Base-by-base conservation (phyloP, 2,329 filamentous ascomycete genomes). In the Claviceps purpurea region DNA sequence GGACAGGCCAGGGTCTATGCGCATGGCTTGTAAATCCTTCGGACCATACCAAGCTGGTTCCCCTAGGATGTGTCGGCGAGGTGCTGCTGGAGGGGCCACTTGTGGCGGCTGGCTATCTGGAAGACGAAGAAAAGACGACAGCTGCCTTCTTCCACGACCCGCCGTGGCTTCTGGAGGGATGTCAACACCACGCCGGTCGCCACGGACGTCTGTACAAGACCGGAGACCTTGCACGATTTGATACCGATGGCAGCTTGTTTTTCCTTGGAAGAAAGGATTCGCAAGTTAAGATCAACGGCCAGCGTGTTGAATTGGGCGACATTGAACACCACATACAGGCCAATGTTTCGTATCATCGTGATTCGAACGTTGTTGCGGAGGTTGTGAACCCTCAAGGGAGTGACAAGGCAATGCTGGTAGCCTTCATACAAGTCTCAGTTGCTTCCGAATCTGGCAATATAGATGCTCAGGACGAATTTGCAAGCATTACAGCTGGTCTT, bases 241-340 rank as follows among this genome's bases (percentile, higher is more conserved):
- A 61, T 57, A 52, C 60, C 37, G 51, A 64, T 60, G 55, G 63
- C 54, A 49, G 59, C 52, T 16, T 70, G 56, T 45, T 50, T 58
- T 64, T 60, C 47, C 38, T 60, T 7, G 59, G 59, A 47, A 67
- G 77, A 39, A 74, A 74, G 56, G 76, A 79, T 57, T 53, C 50
- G 5, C 61, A 64, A 59, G 69, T 79, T 30, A 81, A 81, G 60
- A 63, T 80, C 16, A 67, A 70, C 38, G 79, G 80, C 26, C 77
- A 71, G 34, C 57, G 58, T 6, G 49, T 77, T 51, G 79, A 74
- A 61, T 64, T 74, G 1, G 56, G 57, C 16, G 61, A 64, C 8
- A 54, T 62, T 4, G 59, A 64, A 50, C 37, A 47, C 18, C 50
- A 52, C 43, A 55, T 52, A 11, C 50, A 16, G 14, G 5, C 39